A percentile compares a stretch with the other conserved stretches of the same genome.
These are phyloP conservation scores for Fraxinus sp. DNA, from an alignment of 305 asterid genomes.

Conservation along the genomic window DNA sequence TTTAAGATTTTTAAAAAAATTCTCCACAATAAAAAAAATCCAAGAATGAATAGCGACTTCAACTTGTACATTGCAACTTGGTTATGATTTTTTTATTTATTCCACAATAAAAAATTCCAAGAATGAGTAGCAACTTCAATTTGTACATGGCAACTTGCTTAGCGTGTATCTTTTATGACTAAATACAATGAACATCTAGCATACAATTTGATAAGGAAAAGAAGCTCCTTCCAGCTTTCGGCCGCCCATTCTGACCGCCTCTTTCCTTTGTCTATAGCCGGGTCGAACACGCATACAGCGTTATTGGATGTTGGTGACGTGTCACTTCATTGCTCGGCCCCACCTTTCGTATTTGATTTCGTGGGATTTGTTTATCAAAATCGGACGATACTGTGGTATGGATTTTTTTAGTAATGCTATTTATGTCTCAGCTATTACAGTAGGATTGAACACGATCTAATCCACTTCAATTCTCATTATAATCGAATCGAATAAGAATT, in stretches of 20 bases:
- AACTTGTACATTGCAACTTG: background rate
- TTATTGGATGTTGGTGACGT: background rate
- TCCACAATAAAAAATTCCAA: background rate
- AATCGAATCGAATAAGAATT: no score
- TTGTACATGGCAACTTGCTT: background rate
- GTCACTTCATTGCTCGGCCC: background rate
- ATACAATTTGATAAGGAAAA: background rate
- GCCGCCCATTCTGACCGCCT: background rate
- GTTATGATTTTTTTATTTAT: background rate
- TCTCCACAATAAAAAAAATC: background rate
- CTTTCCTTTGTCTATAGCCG: background rate
- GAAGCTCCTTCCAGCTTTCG: background rate
- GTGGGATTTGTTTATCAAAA: no score
- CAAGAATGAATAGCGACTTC: background rate
- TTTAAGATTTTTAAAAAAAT: background rate
- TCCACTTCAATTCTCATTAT: no score
- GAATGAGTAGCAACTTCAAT: background rate
- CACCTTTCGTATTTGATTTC: no score
- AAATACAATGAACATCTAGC: background rate
- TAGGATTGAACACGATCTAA: no score
- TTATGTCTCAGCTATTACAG: no score
- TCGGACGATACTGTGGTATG: conserved; percentile 50
- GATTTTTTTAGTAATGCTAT: background rate
- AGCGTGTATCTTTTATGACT: background rate
- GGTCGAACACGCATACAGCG: background rate